phyloP scores from a whole-genome alignment of 1,139 yeast species.

The Protomyces arabidopsidicola region DNA sequence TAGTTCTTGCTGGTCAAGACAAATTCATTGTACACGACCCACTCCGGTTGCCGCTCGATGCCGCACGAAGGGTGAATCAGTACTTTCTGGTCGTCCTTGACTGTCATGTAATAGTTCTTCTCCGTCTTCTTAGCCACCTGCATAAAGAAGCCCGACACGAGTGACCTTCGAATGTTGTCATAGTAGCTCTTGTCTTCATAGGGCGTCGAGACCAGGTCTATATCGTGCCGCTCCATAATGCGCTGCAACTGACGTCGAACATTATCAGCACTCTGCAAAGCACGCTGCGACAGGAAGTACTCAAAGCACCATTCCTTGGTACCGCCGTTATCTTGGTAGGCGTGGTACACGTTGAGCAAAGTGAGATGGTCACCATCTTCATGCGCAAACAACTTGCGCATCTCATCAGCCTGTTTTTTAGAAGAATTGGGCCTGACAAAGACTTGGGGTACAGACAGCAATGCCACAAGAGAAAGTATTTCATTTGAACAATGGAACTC shows the following conservation, averaged over 20 bases:
- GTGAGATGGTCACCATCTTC: conserved; percentile 95
- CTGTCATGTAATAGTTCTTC: conserved; percentile 73
- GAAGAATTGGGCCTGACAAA: conserved; percentile 90
- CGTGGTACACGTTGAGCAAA: conserved; percentile 79
- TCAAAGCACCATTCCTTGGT: conserved; percentile 76
- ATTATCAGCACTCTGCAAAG: conserved; percentile 74
- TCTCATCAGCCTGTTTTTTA: conserved; percentile 85
- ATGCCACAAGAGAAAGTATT: conserved; percentile 78
- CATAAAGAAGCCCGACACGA: conserved; percentile 94
- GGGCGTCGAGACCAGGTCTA: conserved; percentile 67
- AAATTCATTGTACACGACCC: conserved; percentile 92
- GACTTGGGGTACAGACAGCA: conserved; percentile 89
- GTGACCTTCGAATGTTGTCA: conserved; percentile 75
- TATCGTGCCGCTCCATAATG: conserved; percentile 74
- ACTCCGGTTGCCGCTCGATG: conserved; percentile 75
- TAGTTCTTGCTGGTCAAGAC: conserved; percentile 90
- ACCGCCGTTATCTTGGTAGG: conserved; percentile 65
- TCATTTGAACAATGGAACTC: conserved; percentile 85
- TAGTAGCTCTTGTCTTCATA: conserved; percentile 60
- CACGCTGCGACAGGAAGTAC: conserved; percentile 76
- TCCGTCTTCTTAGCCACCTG: conserved; percentile 88
- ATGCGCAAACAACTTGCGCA: conserved; percentile 81
- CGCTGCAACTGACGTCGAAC: conserved; percentile 79
- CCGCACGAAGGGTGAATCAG: conserved; percentile 90
- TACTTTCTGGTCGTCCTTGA: conserved; percentile 94